These are phyloP conservation scores for Clonostachys rosea DNA, from an alignment of 2,329 filamentous ascomycete genomes.

Conservation along the genomic window DNA sequence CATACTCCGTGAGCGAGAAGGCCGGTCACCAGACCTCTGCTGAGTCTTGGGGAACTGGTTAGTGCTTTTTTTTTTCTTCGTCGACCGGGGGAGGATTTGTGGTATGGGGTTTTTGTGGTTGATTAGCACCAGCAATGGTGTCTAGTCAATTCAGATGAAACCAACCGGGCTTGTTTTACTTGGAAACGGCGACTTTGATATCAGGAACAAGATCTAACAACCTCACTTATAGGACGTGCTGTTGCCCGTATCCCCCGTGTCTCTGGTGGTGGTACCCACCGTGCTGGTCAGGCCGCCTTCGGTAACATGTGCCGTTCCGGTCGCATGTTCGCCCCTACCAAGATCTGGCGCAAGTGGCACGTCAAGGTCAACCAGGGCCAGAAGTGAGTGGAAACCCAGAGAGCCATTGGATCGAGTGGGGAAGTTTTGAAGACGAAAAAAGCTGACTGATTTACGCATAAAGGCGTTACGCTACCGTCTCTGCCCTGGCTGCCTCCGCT, in stretches of 20 bases:
- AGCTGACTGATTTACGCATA: conserved; percentile 13
- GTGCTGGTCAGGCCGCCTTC: conserved; percentile 98
- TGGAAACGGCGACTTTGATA: background rate
- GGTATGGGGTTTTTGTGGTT: background rate
- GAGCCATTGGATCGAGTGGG: background rate
- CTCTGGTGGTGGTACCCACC: conserved; percentile 99
- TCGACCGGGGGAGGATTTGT: background rate
- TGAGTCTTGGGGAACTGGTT: conserved; percentile 99
- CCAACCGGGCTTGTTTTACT: too few relatives aligned
- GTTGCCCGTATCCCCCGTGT: conserved; percentile 99
- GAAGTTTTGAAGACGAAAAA: background rate
- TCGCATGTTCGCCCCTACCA: conserved; percentile 99
- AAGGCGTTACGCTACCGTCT: conserved; percentile 95
- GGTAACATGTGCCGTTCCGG: conserved; percentile 99
- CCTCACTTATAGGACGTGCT: conserved; percentile 70
- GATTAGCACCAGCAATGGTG: background rate
- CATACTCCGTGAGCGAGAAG: conserved; percentile 99
- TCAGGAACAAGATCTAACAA: background rate
- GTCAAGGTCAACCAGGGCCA: conserved; percentile 99
- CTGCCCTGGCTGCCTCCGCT: conserved; percentile 93
- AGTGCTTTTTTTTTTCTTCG: conserved; percentile 31
- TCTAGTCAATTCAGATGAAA: too few relatives aligned
- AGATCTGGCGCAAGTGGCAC: conserved; percentile 99
- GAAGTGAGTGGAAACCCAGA: conserved; percentile 59
- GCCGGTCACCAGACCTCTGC: conserved; percentile 99